Evolutionary conservation across 805 yeast genomes (phyloP), one percentile per base, ranked within the genome.

Genomic region (Candida silvatica): DNA sequence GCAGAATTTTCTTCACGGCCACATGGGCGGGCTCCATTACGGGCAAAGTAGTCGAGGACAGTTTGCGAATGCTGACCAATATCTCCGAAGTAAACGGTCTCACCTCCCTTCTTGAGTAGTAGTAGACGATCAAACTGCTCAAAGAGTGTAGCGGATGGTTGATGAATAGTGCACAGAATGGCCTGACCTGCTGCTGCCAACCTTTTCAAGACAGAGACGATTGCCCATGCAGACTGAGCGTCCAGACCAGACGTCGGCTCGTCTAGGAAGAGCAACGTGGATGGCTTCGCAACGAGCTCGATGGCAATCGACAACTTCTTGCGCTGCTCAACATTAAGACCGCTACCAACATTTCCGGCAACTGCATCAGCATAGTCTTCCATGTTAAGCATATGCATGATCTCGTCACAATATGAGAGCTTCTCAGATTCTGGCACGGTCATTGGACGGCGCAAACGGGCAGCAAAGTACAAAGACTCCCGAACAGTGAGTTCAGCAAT

Each of bases 1-100:
- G 87, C 87, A 17, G 88, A 87, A 44, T 80, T 80, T 37, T 77
- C 86, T 25, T 61, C 57, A 9, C 55, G 55, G 23, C 61, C 66
- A 62, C 92, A 82, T 35, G 69, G 66, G 40, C 77, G 71, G 27
- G 88, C 86, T 24, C 95, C 75, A 42, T 66, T 48, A 14, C 47
- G 49, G 47, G 68, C 74, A 43, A 71, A 70, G 48, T 71, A 70
- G 32, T 64, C 49, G 23, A 69, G 56, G 51, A 71, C 46, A 4
- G 59, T 56, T 17, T 41, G 39, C 32, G 70, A 70, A 45, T 64
- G 57, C 20, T 59, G 49, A 31, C 77, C 77, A 47, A 71, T 61
- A 36, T 70, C 73, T 41, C 77, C 77, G 43, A 70, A 70, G 47
- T 69, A 71, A 32, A 65, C 75, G 20, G 76, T 69, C 48, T 58